Percentiles rank a stretch among this genome's conserved stretches.
These are phyloP conservation scores for Musa itinerans DNA, from an alignment of 176 grass and related monocot genomes.

Conservation along the genomic window DNA sequence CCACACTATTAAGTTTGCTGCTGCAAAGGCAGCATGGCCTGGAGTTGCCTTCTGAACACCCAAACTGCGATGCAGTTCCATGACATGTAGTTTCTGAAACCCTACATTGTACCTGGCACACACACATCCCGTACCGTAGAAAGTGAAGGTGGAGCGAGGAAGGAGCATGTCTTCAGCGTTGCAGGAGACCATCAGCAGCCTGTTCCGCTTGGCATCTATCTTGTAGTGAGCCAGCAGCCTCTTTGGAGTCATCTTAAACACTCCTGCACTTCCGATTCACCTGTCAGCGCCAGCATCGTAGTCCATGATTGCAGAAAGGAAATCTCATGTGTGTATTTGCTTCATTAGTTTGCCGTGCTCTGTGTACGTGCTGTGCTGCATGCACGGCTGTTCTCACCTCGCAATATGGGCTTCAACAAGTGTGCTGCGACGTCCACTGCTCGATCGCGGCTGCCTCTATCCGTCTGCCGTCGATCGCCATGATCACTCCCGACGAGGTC, in stretches of 20 bases:
- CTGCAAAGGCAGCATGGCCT: too few species aligned
- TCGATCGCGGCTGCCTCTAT: background rate
- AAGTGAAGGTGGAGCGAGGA: slow-evolving; percentile 79
- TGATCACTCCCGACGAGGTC: slow-evolving; percentile 27
- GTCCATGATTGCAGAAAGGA: too few species aligned
- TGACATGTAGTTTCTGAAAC: too few species aligned
- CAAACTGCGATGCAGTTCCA: too few species aligned
- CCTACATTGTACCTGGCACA: too few species aligned
- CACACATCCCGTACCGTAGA: slow-evolving; percentile 40
- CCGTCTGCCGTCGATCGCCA: background rate
- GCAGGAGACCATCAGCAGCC: slow-evolving; percentile 71
- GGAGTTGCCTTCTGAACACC: too few species aligned
- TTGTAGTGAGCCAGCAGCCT: slow-evolving; percentile 91
- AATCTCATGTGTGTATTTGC: too few species aligned
- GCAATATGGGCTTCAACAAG: slow-evolving; percentile 54
- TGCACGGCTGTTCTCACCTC: slow-evolving; percentile 22
- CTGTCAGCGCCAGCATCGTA: too few species aligned
- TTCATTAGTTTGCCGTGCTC: too few species aligned
- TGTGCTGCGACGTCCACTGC: slow-evolving; percentile 39
- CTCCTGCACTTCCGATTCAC: slow-evolving; percentile 30
- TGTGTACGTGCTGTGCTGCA: too few species aligned
- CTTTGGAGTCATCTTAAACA: slow-evolving; percentile 68
- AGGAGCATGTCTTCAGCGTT: slow-evolving; percentile 95
- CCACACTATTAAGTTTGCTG: too few species aligned
- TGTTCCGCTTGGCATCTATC: slow-evolving; percentile 44